Conservation (phyloP, 2,329 filamentous ascomycete species). For the Alternaria incomplexa region DNA sequence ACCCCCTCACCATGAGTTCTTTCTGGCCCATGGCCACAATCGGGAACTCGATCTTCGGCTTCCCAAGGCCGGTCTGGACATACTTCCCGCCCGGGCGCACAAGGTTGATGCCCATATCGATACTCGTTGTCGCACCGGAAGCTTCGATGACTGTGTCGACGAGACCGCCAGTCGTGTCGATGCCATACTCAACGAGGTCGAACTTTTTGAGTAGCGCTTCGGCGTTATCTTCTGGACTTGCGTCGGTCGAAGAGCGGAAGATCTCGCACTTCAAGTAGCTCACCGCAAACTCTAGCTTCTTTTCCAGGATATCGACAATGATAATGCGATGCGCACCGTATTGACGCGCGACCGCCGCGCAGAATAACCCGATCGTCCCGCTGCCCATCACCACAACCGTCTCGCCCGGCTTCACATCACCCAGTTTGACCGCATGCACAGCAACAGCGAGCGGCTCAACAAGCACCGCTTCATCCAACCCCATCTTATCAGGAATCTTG, state of each 20-base stretch:
- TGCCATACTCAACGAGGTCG: slow-evolving; percentile 63
- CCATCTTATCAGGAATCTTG: slow-evolving; percentile 82
- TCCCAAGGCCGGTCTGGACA: slow-evolving; percentile 92
- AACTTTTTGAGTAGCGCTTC: slow-evolving; percentile 62
- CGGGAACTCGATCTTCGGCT: slow-evolving; percentile 88
- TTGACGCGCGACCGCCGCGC: slow-evolving; percentile 70
- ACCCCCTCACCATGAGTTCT: slow-evolving; percentile 65
- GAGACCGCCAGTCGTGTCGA: slow-evolving; percentile 67
- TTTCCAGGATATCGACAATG: slow-evolving; percentile 89
- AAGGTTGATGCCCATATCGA: slow-evolving; percentile 83
- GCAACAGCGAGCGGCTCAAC: slow-evolving; percentile 89
- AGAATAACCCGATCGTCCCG: slow-evolving; percentile 88
- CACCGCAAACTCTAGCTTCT: slow-evolving; percentile 80
- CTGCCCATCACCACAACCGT: slow-evolving; percentile 87
- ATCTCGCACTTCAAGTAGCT: slow-evolving; percentile 75
- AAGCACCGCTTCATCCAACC: slow-evolving; percentile 85
- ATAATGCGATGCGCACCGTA: slow-evolving; percentile 82
- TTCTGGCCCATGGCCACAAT: slow-evolving; percentile 90
- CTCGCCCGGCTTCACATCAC: slow-evolving; percentile 79
- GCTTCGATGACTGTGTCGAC: slow-evolving; percentile 85
- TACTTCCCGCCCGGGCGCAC: slow-evolving; percentile 93
- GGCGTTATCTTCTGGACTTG: slow-evolving; percentile 72
- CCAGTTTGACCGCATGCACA: slow-evolving; percentile 82
- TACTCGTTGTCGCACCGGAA: slow-evolving; percentile 88
- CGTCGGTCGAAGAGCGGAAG: slow-evolving; percentile 68